Evolutionary conservation across 306 rosid genomes (phyloP).

Genomic region (Begonia loranthoides): DNA sequence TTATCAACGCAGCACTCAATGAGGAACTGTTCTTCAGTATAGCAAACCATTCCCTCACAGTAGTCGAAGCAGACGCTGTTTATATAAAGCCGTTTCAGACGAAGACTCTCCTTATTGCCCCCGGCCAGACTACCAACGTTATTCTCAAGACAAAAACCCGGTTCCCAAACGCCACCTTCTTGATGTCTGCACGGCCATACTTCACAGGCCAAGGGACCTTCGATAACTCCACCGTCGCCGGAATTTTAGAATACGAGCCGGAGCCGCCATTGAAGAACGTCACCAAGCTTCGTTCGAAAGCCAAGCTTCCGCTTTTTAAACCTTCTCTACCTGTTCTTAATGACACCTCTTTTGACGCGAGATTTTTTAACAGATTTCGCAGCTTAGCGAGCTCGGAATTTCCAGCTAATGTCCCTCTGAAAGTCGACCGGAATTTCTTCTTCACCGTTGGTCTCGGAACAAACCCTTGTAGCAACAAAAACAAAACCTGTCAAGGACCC

Average conservation of each 20-base stretch:
- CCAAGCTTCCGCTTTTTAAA: constrained; percentile 14
- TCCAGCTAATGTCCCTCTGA: constrained; percentile 54
- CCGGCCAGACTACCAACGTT: constrained; percentile 66
- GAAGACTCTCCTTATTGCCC: constrained; percentile 22
- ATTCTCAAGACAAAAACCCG: constrained; percentile 32
- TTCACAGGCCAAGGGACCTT: constrained; percentile 56
- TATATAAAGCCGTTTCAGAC: constrained; percentile 50
- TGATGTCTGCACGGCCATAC: constrained; percentile 62
- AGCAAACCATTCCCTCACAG: constrained; percentile 47
- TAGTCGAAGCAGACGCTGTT: constrained; percentile 58
- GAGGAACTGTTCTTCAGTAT: constrained; percentile 66
- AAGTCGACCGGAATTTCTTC: constrained; percentile 31
- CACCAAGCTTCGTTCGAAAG: neutral
- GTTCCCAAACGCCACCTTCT: constrained; percentile 37
- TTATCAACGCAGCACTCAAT: constrained; percentile 73
- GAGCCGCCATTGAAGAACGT: constrained; percentile 3
- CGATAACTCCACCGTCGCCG: constrained; percentile 62
- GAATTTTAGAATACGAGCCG: constrained; percentile 35
- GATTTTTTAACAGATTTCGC: constrained; percentile 25
- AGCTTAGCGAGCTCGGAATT: constrained; percentile 35
- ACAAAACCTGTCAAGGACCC: constrained; percentile 67
- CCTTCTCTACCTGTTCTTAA: constrained; percentile 38
- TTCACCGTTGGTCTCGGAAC: constrained; percentile 54
- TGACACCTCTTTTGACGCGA: constrained; percentile 39
- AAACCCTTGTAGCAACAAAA: constrained; percentile 39